Conservation (phyloP, 495 filamentous ascomycete genomes). For the Aspergillus incahuasiensis region DNA sequence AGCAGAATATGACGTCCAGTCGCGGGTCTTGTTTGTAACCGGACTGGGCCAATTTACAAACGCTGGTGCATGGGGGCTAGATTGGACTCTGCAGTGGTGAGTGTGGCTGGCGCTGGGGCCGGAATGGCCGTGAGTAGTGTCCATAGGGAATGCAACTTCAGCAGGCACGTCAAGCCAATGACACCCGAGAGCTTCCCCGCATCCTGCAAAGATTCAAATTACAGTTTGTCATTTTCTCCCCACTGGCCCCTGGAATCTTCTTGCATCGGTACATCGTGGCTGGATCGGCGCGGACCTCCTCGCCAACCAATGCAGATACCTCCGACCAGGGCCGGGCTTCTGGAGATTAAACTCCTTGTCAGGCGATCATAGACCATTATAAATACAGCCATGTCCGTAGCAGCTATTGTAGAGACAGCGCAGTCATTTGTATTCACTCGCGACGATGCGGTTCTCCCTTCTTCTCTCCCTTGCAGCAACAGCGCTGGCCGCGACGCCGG, state of each 20-base stretch:
- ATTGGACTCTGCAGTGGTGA: conserved; percentile 59
- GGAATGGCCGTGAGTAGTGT: not conserved
- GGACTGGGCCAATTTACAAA: conserved; percentile 46
- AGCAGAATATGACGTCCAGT: conserved; percentile 47
- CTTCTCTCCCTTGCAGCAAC: conserved; percentile 21
- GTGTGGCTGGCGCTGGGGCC: not conserved
- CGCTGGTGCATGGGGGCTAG: conserved; percentile 50
- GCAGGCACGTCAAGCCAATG: not conserved
- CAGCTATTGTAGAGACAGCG: not conserved
- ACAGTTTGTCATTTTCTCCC: not conserved
- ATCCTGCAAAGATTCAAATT: not conserved
- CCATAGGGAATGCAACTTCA: not conserved
- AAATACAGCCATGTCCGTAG: not conserved
- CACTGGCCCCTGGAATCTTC: not conserved
- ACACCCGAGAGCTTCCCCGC: not conserved
- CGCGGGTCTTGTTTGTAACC: conserved; percentile 45
- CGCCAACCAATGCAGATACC: not conserved
- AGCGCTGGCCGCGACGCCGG: conserved; percentile 37
- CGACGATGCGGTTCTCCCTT: conserved; percentile 5
- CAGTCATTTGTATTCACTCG: not conserved
- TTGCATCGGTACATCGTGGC: not conserved
- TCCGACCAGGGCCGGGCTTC: not conserved
- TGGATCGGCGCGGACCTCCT: not conserved
- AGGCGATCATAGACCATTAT: not conserved
- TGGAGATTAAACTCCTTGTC: not conserved